Conservation (phyloP, 352 stramenopile genomes). For the Aphanomyces invadans region DNA sequence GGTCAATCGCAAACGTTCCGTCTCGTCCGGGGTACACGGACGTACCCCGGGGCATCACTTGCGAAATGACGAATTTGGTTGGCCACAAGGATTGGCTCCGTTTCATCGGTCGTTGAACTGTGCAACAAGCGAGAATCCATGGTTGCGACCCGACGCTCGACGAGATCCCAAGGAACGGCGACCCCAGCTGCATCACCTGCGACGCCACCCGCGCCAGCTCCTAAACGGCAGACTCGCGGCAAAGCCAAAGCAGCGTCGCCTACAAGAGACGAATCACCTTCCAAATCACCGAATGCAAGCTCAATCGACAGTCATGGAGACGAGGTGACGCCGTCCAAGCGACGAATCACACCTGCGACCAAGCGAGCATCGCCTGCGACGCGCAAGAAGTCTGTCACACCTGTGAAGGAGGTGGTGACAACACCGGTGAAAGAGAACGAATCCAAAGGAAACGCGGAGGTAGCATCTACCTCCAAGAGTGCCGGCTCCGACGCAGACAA, state of each 20-base stretch:
- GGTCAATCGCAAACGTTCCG: background rate
- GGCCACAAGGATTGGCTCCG: background rate
- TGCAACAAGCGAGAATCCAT: background rate
- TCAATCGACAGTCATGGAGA: background rate
- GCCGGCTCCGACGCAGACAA: background rate
- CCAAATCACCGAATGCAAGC: background rate
- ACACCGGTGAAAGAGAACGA: background rate
- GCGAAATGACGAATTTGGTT: background rate
- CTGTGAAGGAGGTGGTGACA: slow-evolving; percentile 1
- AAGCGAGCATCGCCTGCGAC: slow-evolving; percentile 7
- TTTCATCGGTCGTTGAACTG: background rate
- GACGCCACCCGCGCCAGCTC: background rate
- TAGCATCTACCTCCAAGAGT: background rate
- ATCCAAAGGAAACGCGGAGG: background rate
- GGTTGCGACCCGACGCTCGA: slow-evolving; percentile 16
- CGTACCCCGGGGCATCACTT: background rate
- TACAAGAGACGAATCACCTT: background rate
- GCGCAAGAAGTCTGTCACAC: background rate
- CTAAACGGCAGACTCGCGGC: background rate
- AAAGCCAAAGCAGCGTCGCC: background rate
- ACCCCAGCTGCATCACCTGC: background rate
- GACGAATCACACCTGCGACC: background rate
- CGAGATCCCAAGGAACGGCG: background rate
- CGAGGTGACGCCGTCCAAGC: background rate
- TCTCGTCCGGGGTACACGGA: too few species aligned